Evolutionary conservation across 352 stramenopile genomes (phyloP), one percentile per base, ranked within the genome.

Genomic region (Pythium volutum): DNA sequence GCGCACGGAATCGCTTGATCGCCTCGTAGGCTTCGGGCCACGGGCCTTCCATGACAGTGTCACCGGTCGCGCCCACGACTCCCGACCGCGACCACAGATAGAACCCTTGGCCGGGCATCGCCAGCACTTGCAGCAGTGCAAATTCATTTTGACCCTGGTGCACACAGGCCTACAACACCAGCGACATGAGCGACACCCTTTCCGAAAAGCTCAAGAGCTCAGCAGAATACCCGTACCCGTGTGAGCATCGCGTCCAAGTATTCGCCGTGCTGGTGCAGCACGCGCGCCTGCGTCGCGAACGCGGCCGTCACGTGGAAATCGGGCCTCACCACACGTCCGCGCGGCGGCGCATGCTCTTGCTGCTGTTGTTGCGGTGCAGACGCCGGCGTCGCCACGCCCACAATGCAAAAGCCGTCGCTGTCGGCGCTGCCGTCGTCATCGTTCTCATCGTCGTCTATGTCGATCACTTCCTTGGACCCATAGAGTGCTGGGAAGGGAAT

Each of bases 111-210:
- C 76, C 71, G 38, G 77, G 70, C 59, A 77, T 64, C 15, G 51
- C 47, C 5, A 90, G 68, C 52, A 73, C 81, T 57, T 90, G 81
- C 10, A 90, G 52, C 43, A 76, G 73, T 36, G 86, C 76, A 47
- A 88, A 90, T 48, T 90, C 81, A 65, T 76, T 87, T 51, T 83
- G 71, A 54, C 84, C 75, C 51, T 84, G 66, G 49, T 82, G 71
- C 25, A 90, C 73, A 39, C 76, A 73, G 15, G 78, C 78, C 80
- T 88, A 55, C 23, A n/a, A 34, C 22, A 22, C 11, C 11, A 20
- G 14, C 43, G 16, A 48, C 10, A 43, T 33, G 10, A 36, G 31
- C n/a, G n/a, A 11, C 14, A 36, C 31, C 31, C 14, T 11, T 36
- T 36, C 31, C 3, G 31, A 11, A 8, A 11, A 8, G 2, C 20